A percentile compares a stretch with the other conserved stretches of the same genome.
Evolutionary conservation across 305 asterid species (phyloP).

Genomic region (Euphrasia arctica): DNA sequence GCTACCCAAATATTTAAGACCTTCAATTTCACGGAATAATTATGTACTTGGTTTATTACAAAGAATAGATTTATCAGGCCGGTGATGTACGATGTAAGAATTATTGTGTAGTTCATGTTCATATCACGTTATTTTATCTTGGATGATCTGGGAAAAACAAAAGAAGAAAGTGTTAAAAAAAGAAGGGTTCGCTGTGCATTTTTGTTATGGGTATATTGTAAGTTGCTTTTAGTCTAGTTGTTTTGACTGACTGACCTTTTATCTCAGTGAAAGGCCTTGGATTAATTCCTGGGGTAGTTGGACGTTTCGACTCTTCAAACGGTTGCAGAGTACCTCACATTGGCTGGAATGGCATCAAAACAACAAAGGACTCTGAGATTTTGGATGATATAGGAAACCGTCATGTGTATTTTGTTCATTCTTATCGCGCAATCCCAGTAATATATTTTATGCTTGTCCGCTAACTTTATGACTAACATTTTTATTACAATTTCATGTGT

Average conservation of each 20-base stretch:
- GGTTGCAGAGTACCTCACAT: slow-evolving; percentile 92
- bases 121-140: background rate
- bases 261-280: slow-evolving; percentile 92
- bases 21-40: too few species aligned
- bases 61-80: too few species aligned
- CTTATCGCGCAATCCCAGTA: slow-evolving; percentile 92
- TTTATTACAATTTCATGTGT: slow-evolving; percentile 10
- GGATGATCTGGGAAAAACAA: background rate
- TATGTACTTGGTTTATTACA: too few species aligned
- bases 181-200: background rate
- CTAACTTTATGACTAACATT: slow-evolving; percentile 4
- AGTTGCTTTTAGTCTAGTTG: slow-evolving; percentile 5
- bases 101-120: background rate
- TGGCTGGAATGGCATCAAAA: slow-evolving; percentile 91
- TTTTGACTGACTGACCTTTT: background rate
- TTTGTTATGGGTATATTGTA: background rate
- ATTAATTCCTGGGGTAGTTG: slow-evolving; percentile 88
- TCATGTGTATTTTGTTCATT: slow-evolving; percentile 97
- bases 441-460: too few species aligned
- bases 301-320: slow-evolving; percentile 87
- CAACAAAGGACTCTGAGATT: slow-evolving; percentile 55
- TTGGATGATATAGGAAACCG: slow-evolving; percentile 73
- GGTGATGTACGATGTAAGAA: too few species aligned
- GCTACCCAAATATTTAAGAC: too few species aligned
- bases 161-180: background rate